Evolutionary conservation across 306 rosid genomes (phyloP).

Genomic region (Begonia masoniana): DNA sequence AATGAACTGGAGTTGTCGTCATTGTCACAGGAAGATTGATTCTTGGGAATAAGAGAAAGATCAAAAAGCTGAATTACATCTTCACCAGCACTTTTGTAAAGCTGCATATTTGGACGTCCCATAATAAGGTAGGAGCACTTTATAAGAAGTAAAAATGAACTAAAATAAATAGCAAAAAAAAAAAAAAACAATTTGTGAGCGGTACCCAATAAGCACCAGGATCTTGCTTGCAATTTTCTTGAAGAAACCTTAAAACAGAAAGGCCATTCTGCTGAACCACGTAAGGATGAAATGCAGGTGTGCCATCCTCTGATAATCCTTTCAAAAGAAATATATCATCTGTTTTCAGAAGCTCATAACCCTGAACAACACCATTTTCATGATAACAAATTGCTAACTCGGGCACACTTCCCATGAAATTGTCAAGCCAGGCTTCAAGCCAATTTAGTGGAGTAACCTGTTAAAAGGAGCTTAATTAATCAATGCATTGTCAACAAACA

Average conservation of each 20-base stretch:
- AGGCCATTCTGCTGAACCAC: slow-evolving; percentile 96
- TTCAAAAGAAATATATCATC: slow-evolving; percentile 81
- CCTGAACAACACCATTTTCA: slow-evolving; percentile 90
- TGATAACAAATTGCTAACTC: slow-evolving; percentile 97
- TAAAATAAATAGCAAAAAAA: slow-evolving; percentile 6
- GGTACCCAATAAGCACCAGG: slow-evolving; percentile 97
- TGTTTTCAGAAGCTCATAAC: slow-evolving; percentile 88
- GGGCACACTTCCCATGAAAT: slow-evolving; percentile 98
- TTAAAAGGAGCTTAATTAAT: slow-evolving; percentile 6
- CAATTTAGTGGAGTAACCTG: slow-evolving; percentile 90
- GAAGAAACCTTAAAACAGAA: slow-evolving; percentile 94
- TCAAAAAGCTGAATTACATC: slow-evolving; percentile 92
- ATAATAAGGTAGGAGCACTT: neutral
- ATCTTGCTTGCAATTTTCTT: slow-evolving; percentile 94
- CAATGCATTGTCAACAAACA: slow-evolving; percentile 10
- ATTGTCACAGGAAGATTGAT: slow-evolving; percentile 37
- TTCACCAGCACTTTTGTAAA: slow-evolving; percentile 91
- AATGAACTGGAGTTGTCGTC: slow-evolving; percentile 59
- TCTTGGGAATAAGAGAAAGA: slow-evolving; percentile 73
- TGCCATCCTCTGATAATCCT: slow-evolving; percentile 89
- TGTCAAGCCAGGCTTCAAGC: slow-evolving; percentile 99
- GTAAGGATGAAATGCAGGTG: slow-evolving; percentile 89
- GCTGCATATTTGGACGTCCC: slow-evolving; percentile 35
- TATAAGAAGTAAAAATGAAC: slow-evolving; percentile 1
- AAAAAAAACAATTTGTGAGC: slow-evolving; percentile 8